phyloP scores from a whole-genome alignment of 352 stramenopile genomes.

The Pythium folliculosum region DNA sequence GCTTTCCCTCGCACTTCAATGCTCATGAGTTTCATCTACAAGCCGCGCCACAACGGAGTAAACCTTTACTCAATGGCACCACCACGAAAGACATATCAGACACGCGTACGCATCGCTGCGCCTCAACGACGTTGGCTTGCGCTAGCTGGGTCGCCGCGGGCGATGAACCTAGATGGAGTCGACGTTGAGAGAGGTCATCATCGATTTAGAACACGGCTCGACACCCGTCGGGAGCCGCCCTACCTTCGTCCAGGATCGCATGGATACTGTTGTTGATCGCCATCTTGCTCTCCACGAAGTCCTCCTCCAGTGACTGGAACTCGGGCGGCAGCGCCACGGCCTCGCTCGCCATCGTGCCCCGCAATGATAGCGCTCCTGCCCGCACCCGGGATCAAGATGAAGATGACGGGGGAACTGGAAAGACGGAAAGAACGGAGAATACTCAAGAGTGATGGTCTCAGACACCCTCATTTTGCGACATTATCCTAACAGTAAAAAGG shows the following conservation, averaged over 20 bases:
- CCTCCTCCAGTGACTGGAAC: slow-evolving; percentile 73
- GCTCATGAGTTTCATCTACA: slow-evolving; percentile 80
- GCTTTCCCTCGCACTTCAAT: slow-evolving; percentile 68
- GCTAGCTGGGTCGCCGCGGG: slow-evolving; percentile 51
- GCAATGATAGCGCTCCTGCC: neutral
- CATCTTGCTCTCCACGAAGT: slow-evolving; percentile 84
- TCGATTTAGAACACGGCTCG: neutral
- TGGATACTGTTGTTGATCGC: slow-evolving; percentile 80
- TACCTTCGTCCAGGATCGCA: slow-evolving; percentile 58
- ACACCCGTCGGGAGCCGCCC: neutral
- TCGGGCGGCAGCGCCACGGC: slow-evolving; percentile 44
- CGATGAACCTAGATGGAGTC: slow-evolving; percentile 24
- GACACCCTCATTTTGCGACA: neutral
- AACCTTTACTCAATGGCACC: neutral
- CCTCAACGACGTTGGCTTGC: slow-evolving; percentile 67
- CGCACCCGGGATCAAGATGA: neutral
- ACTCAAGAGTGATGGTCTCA: neutral
- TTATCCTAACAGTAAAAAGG: too few species aligned
- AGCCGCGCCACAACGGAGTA: neutral
- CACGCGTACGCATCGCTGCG: slow-evolving; percentile 63
- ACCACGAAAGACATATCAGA: neutral
- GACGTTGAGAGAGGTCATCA: neutral
- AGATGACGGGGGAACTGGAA: neutral
- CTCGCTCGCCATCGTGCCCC: slow-evolving; percentile 30
- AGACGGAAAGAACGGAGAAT: neutral